Evolutionary conservation across 371 early-diverging fungal genomes (phyloP).

Genomic region (Actinomortierella wolfii): DNA sequence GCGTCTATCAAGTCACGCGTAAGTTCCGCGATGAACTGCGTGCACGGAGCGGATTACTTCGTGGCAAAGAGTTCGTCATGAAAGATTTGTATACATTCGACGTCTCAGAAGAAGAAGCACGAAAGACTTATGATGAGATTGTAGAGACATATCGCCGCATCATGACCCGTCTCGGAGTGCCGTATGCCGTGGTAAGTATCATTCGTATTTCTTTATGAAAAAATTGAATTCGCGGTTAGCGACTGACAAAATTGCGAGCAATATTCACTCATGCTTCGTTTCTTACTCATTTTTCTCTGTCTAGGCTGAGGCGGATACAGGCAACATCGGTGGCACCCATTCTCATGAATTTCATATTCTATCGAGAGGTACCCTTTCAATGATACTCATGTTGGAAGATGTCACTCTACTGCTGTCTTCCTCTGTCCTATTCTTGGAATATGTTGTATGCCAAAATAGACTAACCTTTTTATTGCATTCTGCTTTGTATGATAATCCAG

Average conservation of each 20-base stretch:
- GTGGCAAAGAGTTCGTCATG: constrained; percentile 94
- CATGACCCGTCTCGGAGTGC: constrained; percentile 75
- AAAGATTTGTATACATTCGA: constrained; percentile 95
- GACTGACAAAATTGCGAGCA: not conserved
- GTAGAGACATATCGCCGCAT: constrained; percentile 75
- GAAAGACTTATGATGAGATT: constrained; percentile 73
- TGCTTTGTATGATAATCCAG: constrained; percentile 19
- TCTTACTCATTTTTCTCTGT: not conserved
- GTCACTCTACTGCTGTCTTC: no score
- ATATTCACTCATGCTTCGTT: not conserved
- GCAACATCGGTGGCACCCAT: constrained; percentile 86
- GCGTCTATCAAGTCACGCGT: constrained; percentile 88
- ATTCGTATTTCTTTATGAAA: not conserved
- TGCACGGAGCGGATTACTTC: constrained; percentile 81
- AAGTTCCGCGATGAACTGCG: constrained; percentile 89
- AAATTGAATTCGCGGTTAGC: not conserved
- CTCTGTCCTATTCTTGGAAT: no score
- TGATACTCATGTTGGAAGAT: no score
- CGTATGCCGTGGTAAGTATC: constrained; percentile 69
- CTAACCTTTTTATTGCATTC: no score
- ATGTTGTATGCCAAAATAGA: no score
- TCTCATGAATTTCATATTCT: constrained; percentile 91
- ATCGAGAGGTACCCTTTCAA: constrained; percentile 53
- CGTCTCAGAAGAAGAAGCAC: constrained; percentile 65
- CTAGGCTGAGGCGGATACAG: constrained; percentile 88